Evolutionary conservation across 805 yeast genomes (phyloP), one percentile per base, ranked within the genome.

Genomic region (Kazachstania taianensis): DNA sequence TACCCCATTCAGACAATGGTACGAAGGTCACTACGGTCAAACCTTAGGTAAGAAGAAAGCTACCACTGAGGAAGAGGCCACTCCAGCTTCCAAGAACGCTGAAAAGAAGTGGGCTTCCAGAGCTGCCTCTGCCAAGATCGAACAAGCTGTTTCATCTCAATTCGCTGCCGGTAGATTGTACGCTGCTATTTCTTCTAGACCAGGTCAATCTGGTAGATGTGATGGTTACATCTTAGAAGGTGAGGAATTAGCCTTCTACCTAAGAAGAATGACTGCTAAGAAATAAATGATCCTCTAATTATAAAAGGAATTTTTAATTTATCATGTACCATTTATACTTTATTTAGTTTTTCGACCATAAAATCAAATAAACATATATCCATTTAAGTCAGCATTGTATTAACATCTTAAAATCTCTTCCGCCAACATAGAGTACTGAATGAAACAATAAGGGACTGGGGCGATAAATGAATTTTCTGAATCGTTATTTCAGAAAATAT

Each of bases 211-310:
- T 56, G 98, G 98, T 73, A 94, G 98, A 78, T 81, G 86, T 75
- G 98, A 92, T 70, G 98, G 98, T 74, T 92, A 92, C 94, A 81
- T 92, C 74, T 83, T 92, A 70, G 98, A 92, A 79, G 98, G 98
- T 75, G 98, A 92, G 70, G 98, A 92, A 77, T 85, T 92, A 72
- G 97, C 97, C 70, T 92, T 92, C 94, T 92, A 92, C 95, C 81
- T 92, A 71, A 86, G 95, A 81, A 89, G 95, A 85, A 78, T 92
- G 73, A 79, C 95, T 70, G 94, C 96, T 69, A 89, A 92, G 87
- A 92, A 89, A 82, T 89, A 86, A 80, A 59, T 58, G 16, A 28
- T 22, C 15, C 26, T 16, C 28, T 28, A 35, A 27, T 27, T 22
- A 19, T 31, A 31, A n/a, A n/a, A 31, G 19, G 12, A n/a, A 20